Evolutionary conservation across 1,284 basidiomycete genomes (phyloP), one percentile per base, ranked within the genome.

Genomic region (Trametes sp.): DNA sequence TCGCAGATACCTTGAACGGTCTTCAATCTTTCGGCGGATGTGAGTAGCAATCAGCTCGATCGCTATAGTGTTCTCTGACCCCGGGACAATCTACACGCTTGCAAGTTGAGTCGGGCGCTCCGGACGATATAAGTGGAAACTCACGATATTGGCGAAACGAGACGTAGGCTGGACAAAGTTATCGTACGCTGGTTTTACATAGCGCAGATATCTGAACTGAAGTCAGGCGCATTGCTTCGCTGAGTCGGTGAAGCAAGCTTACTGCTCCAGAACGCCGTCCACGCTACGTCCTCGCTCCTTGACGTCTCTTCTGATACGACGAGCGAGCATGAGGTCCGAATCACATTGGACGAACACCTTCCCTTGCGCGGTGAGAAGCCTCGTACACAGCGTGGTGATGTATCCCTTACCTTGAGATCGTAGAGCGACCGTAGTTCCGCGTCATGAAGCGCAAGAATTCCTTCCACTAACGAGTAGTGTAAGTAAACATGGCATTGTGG

Each of bases 281-380:
- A 98, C 90, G 63, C 85, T 89, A 62, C 97, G 81, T 0, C 94
- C 95, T 44, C 97, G 86, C 75, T 99, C 96, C 67, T 89, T 86
- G 8, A 94, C 87, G 72, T 99, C 97, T 60, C 97, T 83, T 67
- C 87, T 84, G 63, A 99, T 93, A 36, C 97, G 88, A 54, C 97
- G 85, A 2, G 97, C 96, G 46, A 99, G 89, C 97, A 99, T 99
- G 14, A 98, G 80, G 75, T 99, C 97, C 2, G 95, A 92, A 74
- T 98, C 97, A 58, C 94, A 96, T 83, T 93, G 90, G 8, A 93
- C 89, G 65, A 92, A 93, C 2, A 93, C 82, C 92, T 93, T 16
- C 16, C 11, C 28, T 29, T 14, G 28, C 5, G 4, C 31, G 13
- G 7, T 31, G 24, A 29, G 24, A 1, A 4, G 11, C 1, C 46